Conservation (phyloP, 352 stramenopile genomes). For the Hyaloperonospora arabidopsidis region DNA sequence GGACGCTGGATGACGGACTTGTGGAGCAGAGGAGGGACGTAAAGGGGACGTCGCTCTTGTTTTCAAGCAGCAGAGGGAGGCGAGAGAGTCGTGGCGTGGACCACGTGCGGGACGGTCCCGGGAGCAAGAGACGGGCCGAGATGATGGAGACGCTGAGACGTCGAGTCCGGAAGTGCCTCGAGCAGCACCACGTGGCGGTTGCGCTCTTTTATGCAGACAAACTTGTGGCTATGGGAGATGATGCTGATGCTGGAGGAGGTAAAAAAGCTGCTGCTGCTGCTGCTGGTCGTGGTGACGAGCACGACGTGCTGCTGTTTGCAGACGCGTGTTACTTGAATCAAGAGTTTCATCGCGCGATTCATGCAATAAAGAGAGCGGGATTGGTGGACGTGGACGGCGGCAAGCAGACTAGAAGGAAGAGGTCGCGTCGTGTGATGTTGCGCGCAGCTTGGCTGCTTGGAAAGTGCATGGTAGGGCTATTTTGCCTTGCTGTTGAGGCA, state of each 20-base stretch:
- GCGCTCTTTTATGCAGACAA: conserved; percentile 82
- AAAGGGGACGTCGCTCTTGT: neutral
- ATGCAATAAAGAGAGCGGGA: conserved; percentile 47
- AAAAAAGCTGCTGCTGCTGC: no score
- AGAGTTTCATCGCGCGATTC: conserved; percentile 74
- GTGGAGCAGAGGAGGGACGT: conserved; percentile 5
- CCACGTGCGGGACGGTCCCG: neutral
- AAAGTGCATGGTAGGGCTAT: conserved; percentile 53
- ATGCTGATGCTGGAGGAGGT: no score
- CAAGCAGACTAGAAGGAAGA: neutral
- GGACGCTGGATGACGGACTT: conserved; percentile 9
- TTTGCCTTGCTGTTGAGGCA: neutral
- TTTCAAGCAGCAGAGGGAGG: neutral
- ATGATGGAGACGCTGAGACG: conserved; percentile 30
- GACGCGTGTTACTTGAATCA: conserved; percentile 59
- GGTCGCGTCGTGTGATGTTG: conserved; percentile 28
- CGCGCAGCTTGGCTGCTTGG: conserved; percentile 50
- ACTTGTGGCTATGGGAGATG: conserved; percentile 42
- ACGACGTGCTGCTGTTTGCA: conserved; percentile 70
- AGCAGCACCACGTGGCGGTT: conserved; percentile 41
- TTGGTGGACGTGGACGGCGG: conserved; percentile 29
- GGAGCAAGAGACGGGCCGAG: conserved; percentile 1
- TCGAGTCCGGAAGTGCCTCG: conserved; percentile 40
- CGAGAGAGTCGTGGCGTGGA: neutral
- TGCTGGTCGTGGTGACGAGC: conserved; percentile 10